Percentiles rank a stretch among this genome's conserved stretches.
phyloP scores from a whole-genome alignment of 192 early-diverging fungal species.

The Globomyces pollinis-pini region DNA sequence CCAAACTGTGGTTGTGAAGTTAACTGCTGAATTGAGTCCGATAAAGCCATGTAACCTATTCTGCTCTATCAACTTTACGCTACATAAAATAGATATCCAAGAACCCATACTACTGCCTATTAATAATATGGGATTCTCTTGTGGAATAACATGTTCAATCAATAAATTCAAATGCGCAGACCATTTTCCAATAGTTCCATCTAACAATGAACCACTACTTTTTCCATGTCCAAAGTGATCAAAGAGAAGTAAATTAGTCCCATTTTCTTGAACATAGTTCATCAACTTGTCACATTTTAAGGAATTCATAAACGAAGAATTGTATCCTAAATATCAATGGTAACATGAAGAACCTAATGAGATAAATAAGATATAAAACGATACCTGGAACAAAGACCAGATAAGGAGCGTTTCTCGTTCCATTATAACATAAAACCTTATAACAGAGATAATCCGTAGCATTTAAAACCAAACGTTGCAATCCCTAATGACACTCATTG shows the following conservation, averaged over 20 bases:
- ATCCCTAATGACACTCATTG: no score
- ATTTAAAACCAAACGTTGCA: no score
- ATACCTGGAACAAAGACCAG: no score
- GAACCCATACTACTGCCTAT: not conserved
- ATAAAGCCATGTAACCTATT: not conserved
- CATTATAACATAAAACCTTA: no score
- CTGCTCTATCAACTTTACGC: not conserved
- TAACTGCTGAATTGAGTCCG: not conserved
- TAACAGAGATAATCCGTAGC: no score
- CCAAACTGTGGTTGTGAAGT: not conserved
- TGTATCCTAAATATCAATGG: no score
- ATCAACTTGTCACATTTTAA: not conserved
- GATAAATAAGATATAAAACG: no score
- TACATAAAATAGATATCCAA: not conserved
- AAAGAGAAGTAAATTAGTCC: not conserved
- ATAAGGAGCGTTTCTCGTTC: no score
- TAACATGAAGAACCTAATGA: no score
- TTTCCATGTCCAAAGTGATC: conserved; percentile 3
- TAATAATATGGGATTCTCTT: not conserved
- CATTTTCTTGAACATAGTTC: not conserved
- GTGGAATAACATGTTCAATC: not conserved
- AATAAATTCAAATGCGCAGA: not conserved
- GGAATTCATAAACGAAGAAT: not conserved
- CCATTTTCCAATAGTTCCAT: not conserved
- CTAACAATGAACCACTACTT: not conserved